phyloP scores from a whole-genome alignment of 768 basidiomycete genomes.

The Aureoboletus auriporus region DNA sequence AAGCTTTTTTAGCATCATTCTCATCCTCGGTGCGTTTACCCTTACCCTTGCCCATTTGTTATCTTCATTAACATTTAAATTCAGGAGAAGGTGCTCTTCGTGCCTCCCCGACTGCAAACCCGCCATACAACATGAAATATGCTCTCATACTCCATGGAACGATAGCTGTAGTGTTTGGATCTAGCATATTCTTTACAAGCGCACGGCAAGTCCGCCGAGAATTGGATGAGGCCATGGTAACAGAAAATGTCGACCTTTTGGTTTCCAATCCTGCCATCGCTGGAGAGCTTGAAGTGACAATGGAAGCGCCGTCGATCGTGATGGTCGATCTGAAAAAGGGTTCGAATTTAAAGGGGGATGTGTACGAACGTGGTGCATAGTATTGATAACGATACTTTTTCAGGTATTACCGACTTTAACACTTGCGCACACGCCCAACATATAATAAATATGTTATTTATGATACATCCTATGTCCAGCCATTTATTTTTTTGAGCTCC shows the following conservation, averaged over 20 bases:
- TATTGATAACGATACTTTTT: too few species aligned
- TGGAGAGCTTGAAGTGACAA: not conserved
- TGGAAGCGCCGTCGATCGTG: not conserved
- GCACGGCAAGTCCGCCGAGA: conserved; percentile 63
- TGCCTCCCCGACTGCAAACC: conserved; percentile 52
- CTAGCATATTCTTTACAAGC: conserved; percentile 46
- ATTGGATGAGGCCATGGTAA: conserved; percentile 52
- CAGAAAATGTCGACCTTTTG: too few species aligned
- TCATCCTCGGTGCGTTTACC: conserved; percentile 51
- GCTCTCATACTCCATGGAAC: conserved; percentile 65
- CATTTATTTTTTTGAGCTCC: too few species aligned
- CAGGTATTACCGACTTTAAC: too few species aligned
- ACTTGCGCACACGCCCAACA: too few species aligned
- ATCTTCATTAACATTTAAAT: not conserved
- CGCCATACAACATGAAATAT: conserved; percentile 70
- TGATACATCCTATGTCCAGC: too few species aligned
- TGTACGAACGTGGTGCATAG: too few species aligned
- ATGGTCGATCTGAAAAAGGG: too few species aligned
- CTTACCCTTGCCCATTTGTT: not conserved
- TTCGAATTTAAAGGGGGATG: too few species aligned
- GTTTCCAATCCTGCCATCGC: not conserved
- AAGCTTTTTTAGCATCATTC: conserved; percentile 59
- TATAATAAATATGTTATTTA: too few species aligned
- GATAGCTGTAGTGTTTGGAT: conserved; percentile 38
- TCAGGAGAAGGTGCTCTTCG: conserved; percentile 68